Base-by-base conservation (phyloP, 129 eudicot genomes). In the Saussurea involucrata region DNA sequence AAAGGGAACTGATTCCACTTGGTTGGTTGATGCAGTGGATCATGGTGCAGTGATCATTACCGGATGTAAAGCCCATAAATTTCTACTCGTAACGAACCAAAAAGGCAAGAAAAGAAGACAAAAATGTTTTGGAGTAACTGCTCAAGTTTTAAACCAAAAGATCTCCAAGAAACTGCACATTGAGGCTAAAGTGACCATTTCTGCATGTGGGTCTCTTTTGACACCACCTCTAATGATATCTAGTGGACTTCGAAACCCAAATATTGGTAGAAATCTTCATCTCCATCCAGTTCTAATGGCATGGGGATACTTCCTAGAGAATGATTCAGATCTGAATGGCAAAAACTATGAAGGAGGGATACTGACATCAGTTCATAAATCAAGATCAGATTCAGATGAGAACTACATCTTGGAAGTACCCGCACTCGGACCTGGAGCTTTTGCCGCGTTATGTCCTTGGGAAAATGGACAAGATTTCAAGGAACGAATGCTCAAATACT, bases 231-330 rank as follows among this genome's bases (percentile, higher is more conserved):
- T 94, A 25, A 27, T 94, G 90, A 86, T 89, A 61, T 71, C 92
- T 5, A 94, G 98, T 33, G 98, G 98, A 31, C 55, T 94, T 44
- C 89, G 42, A 72, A 94, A 94, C 74, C 83, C 69, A 4, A 87
- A 94, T 74, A 85, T 94, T 2, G 98, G 98, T 6, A 81, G 77
- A 9, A 86, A 94, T 67, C 97, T 91, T 69, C 96, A 86, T 55
- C 87, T 94, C 3, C 98, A 89, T 83, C 98, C 98, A 1, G 92
- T 88, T 32, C 69, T 86, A 74, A 87, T 91, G 97, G 96, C 92
- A 15, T 94, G 98, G 98, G 98, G 98, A 44, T 94, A 94, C 83
- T 94, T 91, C 33, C 98, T 97, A 0, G 92, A 89, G 22, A 31
- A 73, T 11, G 81, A 69, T 1, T 66, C 85, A 18, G 86, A 81